Conservation (phyloP, 2,329 filamentous ascomycete species). For the Fusarium nygamai region DNA sequence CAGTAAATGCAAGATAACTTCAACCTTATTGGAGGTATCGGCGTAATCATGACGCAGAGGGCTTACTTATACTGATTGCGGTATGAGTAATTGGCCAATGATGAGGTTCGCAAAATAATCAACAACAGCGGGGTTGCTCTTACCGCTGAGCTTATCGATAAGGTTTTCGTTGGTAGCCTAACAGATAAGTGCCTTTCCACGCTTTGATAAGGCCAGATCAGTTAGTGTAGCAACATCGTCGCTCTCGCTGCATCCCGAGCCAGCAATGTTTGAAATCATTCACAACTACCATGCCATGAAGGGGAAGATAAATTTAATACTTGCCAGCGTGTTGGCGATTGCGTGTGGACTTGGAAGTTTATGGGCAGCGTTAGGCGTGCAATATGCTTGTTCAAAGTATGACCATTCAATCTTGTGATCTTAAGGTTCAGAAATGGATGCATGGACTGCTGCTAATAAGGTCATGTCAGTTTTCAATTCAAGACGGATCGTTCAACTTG, state of each 20-base stretch:
- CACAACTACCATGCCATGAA: rapidly evolving
- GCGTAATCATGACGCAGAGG: conserved; percentile 14
- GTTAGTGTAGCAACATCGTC: neutral
- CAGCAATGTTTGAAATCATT: neutral
- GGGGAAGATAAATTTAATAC: neutral
- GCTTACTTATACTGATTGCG: neutral
- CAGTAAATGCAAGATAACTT: neutral
- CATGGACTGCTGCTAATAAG: no score
- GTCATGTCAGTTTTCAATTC: rapidly evolving
- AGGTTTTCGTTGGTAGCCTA: rapidly evolving
- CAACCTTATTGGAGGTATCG: neutral
- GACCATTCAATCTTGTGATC: rapidly evolving
- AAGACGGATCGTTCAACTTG: neutral
- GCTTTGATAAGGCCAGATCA: rapidly evolving
- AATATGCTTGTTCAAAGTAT: rapidly evolving
- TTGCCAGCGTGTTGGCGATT: neutral
- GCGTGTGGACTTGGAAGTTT: no score
- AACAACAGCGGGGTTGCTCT: neutral
- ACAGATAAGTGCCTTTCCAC: neutral
- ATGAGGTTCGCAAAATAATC: neutral
- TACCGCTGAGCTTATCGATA: neutral
- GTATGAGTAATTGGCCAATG: neutral
- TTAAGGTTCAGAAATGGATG: neutral
- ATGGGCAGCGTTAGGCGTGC: neutral
- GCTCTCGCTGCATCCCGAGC: neutral